Evolutionary conservation across 257 asterid species (phyloP), one percentile per base, ranked within the genome.

Genomic region (Solanum chaucha): DNA sequence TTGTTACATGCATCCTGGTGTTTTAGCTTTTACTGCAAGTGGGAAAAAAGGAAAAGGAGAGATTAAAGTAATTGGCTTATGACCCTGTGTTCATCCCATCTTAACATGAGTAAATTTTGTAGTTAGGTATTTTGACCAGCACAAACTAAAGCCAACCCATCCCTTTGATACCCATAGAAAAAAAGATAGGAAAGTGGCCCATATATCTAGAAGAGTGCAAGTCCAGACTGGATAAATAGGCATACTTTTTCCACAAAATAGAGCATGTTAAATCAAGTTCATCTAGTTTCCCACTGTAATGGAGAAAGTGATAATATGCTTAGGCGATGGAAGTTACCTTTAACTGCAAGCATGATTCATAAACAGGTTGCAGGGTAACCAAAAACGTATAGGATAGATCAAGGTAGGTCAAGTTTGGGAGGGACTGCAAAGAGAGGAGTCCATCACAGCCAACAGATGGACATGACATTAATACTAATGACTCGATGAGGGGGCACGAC

Each of bases 331-430:
- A 88, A 80, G 61, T 88, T 92, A 97, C 99, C 99, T 95, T 94
- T 89, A 97, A 88, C 86, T 81, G 88, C 93, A 89, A 88, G 88
- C 99, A 95, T 41, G 98, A 93, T 86, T 93, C 90, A 20, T 92
- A 97, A 86, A 97, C 95, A 85, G 98, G 98, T 88, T 93, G 98
- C 95, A 97, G 89, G 89, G 90, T 91, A 28, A 91, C 94, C 94
- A 97, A 89, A 91, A 95, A 97, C 71, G 99, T 97, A 91, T 97
- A 97, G 24, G 99, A 97, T 32, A 97, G 90, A 89, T 97, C 99
- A 7, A 97, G 98, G 90, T 88, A 94, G 88, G 96, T 94, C 93
- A 97, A 88, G 87, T 93, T 91, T 87, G 90, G 93, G 87, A 97
- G 98, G 88, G 93, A 85, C 77, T 84, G 91, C 88, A 97, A 89